Conservation (phyloP, 164 flowering plant genomes). For the Annona cherimola region DNA sequence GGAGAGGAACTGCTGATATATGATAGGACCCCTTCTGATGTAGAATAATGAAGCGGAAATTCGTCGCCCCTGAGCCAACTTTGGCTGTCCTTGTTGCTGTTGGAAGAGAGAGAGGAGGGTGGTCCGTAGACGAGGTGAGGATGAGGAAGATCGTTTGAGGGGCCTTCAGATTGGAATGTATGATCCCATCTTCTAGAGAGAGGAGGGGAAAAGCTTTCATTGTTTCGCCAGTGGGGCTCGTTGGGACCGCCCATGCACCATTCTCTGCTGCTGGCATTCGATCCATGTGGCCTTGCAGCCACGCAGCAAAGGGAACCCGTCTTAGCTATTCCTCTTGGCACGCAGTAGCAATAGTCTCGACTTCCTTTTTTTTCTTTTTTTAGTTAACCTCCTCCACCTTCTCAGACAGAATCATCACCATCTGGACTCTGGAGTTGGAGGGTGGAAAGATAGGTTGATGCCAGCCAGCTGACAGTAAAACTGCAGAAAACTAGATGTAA, state of each 20-base stretch:
- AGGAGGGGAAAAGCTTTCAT: conserved; percentile 87
- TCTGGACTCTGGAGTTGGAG: neutral
- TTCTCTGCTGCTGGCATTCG: conserved; percentile 57
- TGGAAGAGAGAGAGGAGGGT: conserved; percentile 69
- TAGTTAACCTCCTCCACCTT: neutral
- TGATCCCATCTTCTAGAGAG: conserved; percentile 70
- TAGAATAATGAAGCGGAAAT: conserved; percentile 42
- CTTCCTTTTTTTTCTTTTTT: neutral
- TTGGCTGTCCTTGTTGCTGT: conserved; percentile 56
- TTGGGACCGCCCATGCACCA: conserved; percentile 76
- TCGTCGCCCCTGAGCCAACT: conserved; percentile 54
- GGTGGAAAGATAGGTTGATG: neutral
- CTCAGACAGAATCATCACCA: neutral
- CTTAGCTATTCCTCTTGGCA: conserved; percentile 55
- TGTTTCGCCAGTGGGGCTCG: conserved; percentile 88
- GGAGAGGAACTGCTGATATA: conserved; percentile 71
- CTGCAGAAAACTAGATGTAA: neutral
- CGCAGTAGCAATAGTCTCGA: neutral
- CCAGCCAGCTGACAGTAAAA: neutral
- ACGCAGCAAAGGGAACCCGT: conserved; percentile 99
- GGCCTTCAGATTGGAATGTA: conserved; percentile 48
- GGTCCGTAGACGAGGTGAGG: too few relatives aligned
- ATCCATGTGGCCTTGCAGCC: conserved; percentile 99
- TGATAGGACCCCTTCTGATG: conserved; percentile 59
- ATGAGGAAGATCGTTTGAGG: conserved; percentile 41